Evolutionary conservation across 495 filamentous ascomycete genomes (phyloP).

Genomic region (Stereocaulon alpinum): DNA sequence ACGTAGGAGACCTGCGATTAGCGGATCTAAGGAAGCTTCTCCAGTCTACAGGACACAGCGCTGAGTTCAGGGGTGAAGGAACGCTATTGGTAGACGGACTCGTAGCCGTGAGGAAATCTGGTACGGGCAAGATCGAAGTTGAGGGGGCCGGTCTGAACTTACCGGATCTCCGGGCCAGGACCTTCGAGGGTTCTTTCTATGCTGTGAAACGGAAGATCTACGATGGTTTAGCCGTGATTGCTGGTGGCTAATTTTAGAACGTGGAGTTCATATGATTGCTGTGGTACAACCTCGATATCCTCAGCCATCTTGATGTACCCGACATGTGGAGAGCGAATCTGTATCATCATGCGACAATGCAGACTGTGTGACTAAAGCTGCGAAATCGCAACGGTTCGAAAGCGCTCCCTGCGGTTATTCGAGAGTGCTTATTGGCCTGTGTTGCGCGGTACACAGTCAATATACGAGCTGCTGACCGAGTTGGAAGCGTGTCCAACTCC

Average conservation of each 20-base stretch:
- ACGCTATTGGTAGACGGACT: constrained; percentile 78
- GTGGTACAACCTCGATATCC: no score
- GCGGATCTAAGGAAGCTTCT: constrained; percentile 81
- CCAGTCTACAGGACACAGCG: constrained; percentile 69
- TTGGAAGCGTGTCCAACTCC: no score
- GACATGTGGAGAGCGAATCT: no score
- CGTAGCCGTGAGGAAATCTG: constrained; percentile 81
- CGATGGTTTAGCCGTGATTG: constrained; percentile 70
- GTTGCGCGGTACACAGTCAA: no score
- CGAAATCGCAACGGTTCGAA: no score
- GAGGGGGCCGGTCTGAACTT: constrained; percentile 58
- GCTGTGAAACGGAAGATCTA: constrained; percentile 75
- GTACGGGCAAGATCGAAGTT: constrained; percentile 77
- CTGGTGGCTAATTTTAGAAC: constrained; percentile 41
- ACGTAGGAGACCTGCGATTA: constrained; percentile 86
- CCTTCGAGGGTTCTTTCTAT: constrained; percentile 51
- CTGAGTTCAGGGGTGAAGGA: constrained; percentile 90
- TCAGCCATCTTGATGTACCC: no score
- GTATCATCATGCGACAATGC: no score
- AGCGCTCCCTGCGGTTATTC: neutral
- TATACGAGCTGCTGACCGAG: no score
- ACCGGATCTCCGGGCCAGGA: constrained; percentile 31
- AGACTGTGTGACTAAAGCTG: no score
- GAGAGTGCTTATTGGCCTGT: neutral
- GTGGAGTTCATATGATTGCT: neutral